Percentiles rank a stretch among this genome's conserved stretches.
These are phyloP conservation scores for Microbotryomycetes sp. DNA, from an alignment of 1,284 basidiomycete species.

Conservation along the genomic window DNA sequence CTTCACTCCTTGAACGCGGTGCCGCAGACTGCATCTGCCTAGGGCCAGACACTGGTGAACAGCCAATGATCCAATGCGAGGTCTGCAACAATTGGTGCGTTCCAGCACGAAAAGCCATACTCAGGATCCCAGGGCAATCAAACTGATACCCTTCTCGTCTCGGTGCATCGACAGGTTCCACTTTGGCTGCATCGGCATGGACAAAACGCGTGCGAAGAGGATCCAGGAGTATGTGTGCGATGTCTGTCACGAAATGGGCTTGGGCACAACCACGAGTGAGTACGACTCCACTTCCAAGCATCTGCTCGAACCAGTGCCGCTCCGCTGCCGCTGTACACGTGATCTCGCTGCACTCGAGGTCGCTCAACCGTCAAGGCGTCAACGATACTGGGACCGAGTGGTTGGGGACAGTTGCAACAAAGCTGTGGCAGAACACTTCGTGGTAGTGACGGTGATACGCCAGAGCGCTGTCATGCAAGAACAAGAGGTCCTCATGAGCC, in stretches of 20 bases:
- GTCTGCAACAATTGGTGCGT: constrained; percentile 66
- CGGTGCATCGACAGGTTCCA: constrained; percentile 36
- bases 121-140: background rate
- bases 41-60: constrained; percentile 56
- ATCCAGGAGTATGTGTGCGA: constrained; percentile 40
- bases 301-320: background rate
- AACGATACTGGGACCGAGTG: background rate
- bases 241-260: constrained; percentile 38
- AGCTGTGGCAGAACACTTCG: too few relatives aligned
- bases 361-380: background rate
- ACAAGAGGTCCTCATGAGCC: too few relatives aligned
- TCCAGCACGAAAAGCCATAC: background rate
- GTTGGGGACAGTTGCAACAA: too few relatives aligned
- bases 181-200: constrained; percentile 37
- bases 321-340: background rate
- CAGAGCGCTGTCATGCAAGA: too few relatives aligned
- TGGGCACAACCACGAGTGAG: constrained; percentile 37
- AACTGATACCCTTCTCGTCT: background rate
- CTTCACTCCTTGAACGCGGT: background rate
- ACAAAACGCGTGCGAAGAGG: constrained; percentile 28
- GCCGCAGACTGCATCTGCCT: constrained; percentile 34
- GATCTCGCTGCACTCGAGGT: background rate
- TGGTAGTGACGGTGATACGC: too few relatives aligned
- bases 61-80: constrained; percentile 71
- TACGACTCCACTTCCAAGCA: constrained; percentile 1